Conservation (phyloP, 2,329 filamentous ascomycete genomes). For the Fusarium sp. region DNA sequence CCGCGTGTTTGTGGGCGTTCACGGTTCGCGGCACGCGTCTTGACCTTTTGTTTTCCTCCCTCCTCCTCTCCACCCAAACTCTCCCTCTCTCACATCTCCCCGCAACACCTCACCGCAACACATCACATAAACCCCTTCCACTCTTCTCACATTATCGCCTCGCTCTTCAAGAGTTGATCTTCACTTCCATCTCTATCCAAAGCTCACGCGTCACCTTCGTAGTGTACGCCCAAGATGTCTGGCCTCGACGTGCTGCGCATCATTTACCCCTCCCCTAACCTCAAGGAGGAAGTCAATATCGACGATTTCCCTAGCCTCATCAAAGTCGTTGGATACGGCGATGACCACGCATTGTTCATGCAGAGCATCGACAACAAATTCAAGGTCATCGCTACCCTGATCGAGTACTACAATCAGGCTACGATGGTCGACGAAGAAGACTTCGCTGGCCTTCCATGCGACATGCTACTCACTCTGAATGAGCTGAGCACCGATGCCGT, state of each 20-base stretch:
- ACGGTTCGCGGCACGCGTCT: not conserved
- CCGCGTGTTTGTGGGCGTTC: constrained; percentile 2
- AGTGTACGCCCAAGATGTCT: not conserved
- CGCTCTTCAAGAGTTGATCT: not conserved
- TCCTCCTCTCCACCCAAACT: not conserved
- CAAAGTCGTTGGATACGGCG: not conserved
- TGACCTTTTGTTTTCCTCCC: not conserved
- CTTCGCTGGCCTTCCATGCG: not conserved
- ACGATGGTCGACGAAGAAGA: not conserved
- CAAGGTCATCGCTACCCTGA: too few species aligned
- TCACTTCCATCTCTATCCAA: not conserved
- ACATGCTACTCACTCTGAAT: not conserved
- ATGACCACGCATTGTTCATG: not conserved
- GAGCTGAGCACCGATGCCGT: not conserved
- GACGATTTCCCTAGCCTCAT: not conserved
- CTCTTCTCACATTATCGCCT: not conserved
- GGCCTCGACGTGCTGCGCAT: not conserved
- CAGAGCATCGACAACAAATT: too few species aligned
- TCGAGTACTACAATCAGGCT: too few species aligned
- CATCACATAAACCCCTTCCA: not conserved
- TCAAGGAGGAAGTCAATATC: not conserved
- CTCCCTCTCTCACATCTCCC: not conserved
- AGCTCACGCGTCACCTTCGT: not conserved
- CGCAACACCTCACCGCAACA: not conserved
- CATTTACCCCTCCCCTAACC: not conserved